Percentiles rank a stretch among this genome's conserved stretches.
Evolutionary conservation across 805 yeast species (phyloP).

Genomic region (Saccharomycopsis amapae): DNA sequence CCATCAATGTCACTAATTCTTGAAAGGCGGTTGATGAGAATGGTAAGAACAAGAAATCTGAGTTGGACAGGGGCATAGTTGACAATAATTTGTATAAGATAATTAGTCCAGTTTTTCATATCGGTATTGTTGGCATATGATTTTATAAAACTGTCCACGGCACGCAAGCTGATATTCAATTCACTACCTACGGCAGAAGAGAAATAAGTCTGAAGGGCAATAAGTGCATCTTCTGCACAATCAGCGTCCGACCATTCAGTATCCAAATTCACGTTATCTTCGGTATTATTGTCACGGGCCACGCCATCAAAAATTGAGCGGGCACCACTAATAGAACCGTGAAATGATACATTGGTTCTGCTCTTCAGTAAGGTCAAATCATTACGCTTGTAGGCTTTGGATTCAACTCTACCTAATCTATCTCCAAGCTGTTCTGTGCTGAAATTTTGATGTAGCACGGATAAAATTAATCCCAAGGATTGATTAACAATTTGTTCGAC

Average conservation of each 20-base stretch:
- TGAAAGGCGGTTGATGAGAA: constrained; percentile 34
- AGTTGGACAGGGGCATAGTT: constrained; percentile 77
- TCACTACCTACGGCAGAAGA: constrained; percentile 57
- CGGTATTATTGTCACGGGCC: constrained; percentile 11
- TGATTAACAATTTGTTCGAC: not conserved
- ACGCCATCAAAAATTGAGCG: not conserved
- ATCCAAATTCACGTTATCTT: constrained; percentile 16
- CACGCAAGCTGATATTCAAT: constrained; percentile 44
- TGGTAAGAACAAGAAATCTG: constrained; percentile 55
- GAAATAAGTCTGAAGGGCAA: constrained; percentile 51
- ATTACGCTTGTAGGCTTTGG: not conserved
- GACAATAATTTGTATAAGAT: constrained; percentile 56
- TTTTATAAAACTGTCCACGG: constrained; percentile 43
- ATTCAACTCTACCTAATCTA: constrained; percentile 5
- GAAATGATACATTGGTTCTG: not conserved
- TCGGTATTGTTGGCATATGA: too few relatives aligned
- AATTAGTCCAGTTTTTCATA: constrained; percentile 43
- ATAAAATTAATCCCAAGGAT: constrained; percentile 11
- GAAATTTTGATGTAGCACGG: constrained; percentile 5
- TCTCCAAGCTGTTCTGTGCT: constrained; percentile 5
- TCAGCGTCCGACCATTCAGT: constrained; percentile 15
- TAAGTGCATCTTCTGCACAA: constrained; percentile 25
- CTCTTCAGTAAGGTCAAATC: not conserved
- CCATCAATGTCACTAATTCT: constrained; percentile 4
- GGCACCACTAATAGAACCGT: constrained; percentile 8